Percentiles rank a stretch among this genome's conserved stretches.
Evolutionary conservation across 495 filamentous ascomycete species (phyloP).

Genomic region (Hypoxylon rickii): DNA sequence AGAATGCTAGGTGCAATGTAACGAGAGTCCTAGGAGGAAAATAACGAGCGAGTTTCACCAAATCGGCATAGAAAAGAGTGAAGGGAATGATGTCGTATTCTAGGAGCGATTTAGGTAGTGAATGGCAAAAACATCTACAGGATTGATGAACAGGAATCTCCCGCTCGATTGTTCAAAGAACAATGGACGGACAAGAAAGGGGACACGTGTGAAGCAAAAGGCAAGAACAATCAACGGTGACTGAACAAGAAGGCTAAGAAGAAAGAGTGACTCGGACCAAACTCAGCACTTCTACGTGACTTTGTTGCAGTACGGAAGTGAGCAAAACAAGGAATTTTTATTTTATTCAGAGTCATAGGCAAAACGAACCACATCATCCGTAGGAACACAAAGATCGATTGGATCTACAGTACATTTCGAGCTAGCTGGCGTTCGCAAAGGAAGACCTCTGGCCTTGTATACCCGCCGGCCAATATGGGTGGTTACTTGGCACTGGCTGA

Average conservation of each 20-base stretch:
- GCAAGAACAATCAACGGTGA: slow-evolving; percentile 28
- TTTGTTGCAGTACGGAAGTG: slow-evolving; percentile 6
- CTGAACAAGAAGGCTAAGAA: slow-evolving; percentile 13
- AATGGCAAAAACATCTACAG: slow-evolving; percentile 6
- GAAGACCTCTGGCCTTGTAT: too few relatives aligned
- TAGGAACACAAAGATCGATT: slow-evolving; percentile 7
- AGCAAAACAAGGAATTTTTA: slow-evolving; percentile 21
- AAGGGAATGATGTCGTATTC: slow-evolving; percentile 1
- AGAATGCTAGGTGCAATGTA: slow-evolving; percentile 12
- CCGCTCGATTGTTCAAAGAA: slow-evolving; percentile 16
- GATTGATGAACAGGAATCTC: slow-evolving; percentile 13
- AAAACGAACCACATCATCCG: slow-evolving; percentile 3
- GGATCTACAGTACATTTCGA: slow-evolving; percentile 7
- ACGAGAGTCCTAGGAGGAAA: neutral
- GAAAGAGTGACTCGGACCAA: slow-evolving; percentile 20
- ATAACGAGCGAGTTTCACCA: slow-evolving; percentile 12
- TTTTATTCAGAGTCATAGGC: slow-evolving; percentile 10
- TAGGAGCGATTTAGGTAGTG: slow-evolving; percentile 6
- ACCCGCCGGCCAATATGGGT: too few relatives aligned
- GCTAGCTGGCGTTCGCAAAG: slow-evolving; percentile 16
- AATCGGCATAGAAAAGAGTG: slow-evolving; percentile 3
- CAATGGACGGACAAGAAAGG: slow-evolving; percentile 13
- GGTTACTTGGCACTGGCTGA: too few relatives aligned
- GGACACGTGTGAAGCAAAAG: slow-evolving; percentile 2
- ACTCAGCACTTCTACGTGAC: slow-evolving; percentile 4